phyloP scores from a whole-genome alignment of 192 early-diverging fungal species.

The Neocallimastix lanati region DNA sequence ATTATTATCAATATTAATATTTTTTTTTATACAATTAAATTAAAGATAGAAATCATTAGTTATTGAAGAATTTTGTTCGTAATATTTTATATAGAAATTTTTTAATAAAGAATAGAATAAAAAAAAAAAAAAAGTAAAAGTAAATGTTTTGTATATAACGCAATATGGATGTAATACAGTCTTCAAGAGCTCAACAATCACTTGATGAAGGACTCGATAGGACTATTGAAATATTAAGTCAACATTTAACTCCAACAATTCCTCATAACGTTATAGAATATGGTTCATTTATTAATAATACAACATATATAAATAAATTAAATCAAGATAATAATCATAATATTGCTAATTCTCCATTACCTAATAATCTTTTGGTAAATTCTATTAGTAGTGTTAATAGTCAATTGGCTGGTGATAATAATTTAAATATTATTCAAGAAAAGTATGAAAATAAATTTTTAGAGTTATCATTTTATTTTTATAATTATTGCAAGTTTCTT shows the following conservation, averaged over 20 bases:
- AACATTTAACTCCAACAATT: neutral
- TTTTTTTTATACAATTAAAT: too few species aligned
- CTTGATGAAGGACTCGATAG: neutral
- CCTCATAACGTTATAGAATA: neutral
- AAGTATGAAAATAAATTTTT: too few species aligned
- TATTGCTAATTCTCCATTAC: neutral
- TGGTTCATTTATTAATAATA: neutral
- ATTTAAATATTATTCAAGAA: neutral
- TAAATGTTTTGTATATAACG: neutral
- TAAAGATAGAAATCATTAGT: too few species aligned
- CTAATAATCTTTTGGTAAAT: neutral
- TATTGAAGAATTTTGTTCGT: too few species aligned
- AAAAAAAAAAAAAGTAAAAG: neutral
- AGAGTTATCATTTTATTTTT: too few species aligned
- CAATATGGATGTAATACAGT: neutral
- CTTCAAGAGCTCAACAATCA: neutral
- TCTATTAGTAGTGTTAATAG: neutral
- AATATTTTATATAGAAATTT: too few species aligned
- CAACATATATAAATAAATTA: neutral
- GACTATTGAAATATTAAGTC: neutral
- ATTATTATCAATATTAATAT: too few species aligned
- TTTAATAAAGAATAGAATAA: too few species aligned
- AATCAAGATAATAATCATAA: neutral
- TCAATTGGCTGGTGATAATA: neutral
- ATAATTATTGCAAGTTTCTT: too few species aligned